These are phyloP conservation scores for Colletotrichum acutatum DNA, from an alignment of 2,329 filamentous ascomycete species.

Conservation along the genomic window DNA sequence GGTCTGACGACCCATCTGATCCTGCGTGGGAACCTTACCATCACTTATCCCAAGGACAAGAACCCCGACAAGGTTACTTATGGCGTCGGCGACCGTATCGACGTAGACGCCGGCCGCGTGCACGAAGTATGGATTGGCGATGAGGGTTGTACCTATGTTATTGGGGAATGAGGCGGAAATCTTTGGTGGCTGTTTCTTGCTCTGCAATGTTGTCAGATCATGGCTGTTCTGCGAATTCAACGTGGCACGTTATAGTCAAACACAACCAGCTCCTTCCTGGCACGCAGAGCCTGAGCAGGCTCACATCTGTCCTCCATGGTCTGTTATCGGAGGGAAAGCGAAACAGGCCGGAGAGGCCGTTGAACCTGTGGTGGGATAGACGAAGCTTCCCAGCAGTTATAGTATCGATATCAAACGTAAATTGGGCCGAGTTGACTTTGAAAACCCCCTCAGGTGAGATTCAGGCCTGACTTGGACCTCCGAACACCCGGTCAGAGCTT, in stretches of 20 bases:
- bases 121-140: slow-evolving; percentile 78
- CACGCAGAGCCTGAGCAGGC: not conserved
- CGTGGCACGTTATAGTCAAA: too few species aligned
- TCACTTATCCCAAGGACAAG: slow-evolving; percentile 72
- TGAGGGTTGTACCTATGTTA: slow-evolving; percentile 75
- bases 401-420: not conserved
- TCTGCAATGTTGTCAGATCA: not conserved
- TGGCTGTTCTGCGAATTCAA: not conserved
- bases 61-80: slow-evolving; percentile 67
- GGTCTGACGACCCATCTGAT: slow-evolving; percentile 78
- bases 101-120: slow-evolving; percentile 71
- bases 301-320: not conserved
- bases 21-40: slow-evolving; percentile 71
- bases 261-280: not conserved
- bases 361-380: not conserved
- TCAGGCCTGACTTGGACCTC: not conserved
- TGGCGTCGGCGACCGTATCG: slow-evolving; percentile 69
- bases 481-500: slow-evolving; percentile 30
- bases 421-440: not conserved
- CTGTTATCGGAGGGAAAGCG: not conserved
- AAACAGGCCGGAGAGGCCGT: not conserved
- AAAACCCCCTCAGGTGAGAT: not conserved
- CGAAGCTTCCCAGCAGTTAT: not conserved
- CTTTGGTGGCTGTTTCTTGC: not conserved
- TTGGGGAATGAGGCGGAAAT: slow-evolving; percentile 61